Evolutionary conservation across 768 basidiomycete genomes (phyloP).

Genomic region (Psilocybe azurescens): DNA sequence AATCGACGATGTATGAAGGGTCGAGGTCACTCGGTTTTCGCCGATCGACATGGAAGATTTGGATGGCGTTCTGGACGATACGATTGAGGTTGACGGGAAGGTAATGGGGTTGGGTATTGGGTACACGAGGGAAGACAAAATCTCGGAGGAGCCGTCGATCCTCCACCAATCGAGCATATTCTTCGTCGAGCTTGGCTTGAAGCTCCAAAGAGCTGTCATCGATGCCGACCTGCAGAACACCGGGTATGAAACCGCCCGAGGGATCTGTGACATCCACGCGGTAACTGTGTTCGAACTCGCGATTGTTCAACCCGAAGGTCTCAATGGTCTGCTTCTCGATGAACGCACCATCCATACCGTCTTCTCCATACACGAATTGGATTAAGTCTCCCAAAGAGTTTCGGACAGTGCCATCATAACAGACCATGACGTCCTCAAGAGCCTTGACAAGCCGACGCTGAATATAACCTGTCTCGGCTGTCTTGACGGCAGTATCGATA

Average conservation of each 20-base stretch:
- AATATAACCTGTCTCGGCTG: conserved; percentile 99
- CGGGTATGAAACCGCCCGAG: conserved; percentile 76
- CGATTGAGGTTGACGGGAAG: conserved; percentile 96
- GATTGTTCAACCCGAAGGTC: conserved; percentile 81
- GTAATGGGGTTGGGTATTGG: conserved; percentile 76
- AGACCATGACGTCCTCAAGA: conserved; percentile 95
- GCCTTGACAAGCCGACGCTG: conserved; percentile 98
- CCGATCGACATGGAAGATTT: conserved; percentile 96
- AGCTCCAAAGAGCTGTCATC: conserved; percentile 85
- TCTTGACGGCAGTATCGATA: conserved; percentile 99
- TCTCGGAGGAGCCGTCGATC: conserved; percentile 82
- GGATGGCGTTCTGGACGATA: conserved; percentile 92
- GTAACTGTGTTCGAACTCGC: conserved; percentile 88
- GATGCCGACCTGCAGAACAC: conserved; percentile 85
- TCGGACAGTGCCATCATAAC: conserved; percentile 97
- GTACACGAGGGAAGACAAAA: conserved; percentile 83
- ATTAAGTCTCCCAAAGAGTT: conserved; percentile 97
- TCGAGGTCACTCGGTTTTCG: conserved; percentile 93
- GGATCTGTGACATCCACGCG: conserved; percentile 94
- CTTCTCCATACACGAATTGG: conserved; percentile 97
- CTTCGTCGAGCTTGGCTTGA: conserved; percentile 83
- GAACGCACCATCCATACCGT: conserved; percentile 98
- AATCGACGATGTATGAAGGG: conserved; percentile 84
- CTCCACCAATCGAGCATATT: conserved; percentile 59
- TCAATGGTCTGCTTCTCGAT: conserved; percentile 97